Base-by-base conservation (phyloP, 306 rosid genomes). In the Biancaea sappan region DNA sequence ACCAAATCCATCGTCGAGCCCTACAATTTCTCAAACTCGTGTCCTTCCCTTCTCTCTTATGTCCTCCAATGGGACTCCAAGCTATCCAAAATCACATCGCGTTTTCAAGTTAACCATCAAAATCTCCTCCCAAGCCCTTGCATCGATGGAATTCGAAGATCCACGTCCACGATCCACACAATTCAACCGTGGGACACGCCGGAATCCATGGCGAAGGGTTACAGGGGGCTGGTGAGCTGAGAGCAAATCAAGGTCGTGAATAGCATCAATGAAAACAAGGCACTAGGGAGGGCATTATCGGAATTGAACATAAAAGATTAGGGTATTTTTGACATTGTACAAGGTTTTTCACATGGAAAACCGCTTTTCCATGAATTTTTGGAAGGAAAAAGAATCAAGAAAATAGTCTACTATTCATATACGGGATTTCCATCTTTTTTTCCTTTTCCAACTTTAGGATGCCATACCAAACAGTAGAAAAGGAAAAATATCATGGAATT, bases 21-120 rank as follows among this genome's bases (percentile, higher is more conserved):
- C 2, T 84, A 88, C 22, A 69, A 10, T 37, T 79, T 88, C 52
- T 60, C 86, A 22, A 40, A 46, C 14, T 32, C 90, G 0, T 84
- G 90, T 73, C 58, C 79, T 21, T 84, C 88, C 1, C 90, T 86
- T 21, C 83, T 84, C 83, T 76, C 81, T 7, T 86, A 76, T 21
- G 15, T 79, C 47, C 44, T 86, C 50, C 90, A 88, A 0, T 86
- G 77, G 81, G 86, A 86, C 56, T 73, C 86, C 5, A 84, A 81
- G 47, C 52, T 86, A 74, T 86, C 90, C 2, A 81, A 86, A 72
- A 86, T 86, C 16, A 81, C 88, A 4, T 79, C 61, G 5, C 88
- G 88, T 1, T 86, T 86, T 67, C 54, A 76, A 3, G 69, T 79
- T 2, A 84, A 65, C 2, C 0, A 59, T 87, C 2, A 87, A 74